A percentile compares a stretch with the other conserved stretches of the same genome.
Evolutionary conservation across 202 grass and related monocot species (phyloP).

Genomic region (Panicum hallii): DNA sequence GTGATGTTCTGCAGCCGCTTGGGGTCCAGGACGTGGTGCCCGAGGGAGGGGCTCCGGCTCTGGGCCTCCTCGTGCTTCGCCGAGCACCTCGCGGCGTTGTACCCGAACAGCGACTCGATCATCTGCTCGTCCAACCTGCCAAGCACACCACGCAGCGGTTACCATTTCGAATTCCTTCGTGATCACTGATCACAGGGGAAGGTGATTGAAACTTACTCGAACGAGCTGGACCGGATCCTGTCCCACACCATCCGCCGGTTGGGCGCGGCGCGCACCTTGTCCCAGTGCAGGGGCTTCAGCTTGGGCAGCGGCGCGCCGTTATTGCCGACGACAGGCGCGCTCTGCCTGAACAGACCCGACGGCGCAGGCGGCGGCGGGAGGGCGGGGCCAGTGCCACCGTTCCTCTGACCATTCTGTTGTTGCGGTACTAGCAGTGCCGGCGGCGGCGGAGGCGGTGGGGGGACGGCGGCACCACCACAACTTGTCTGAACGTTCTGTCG

Average conservation of each 20-base stretch:
- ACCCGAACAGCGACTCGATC: slow-evolving; percentile 96
- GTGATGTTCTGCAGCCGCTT: slow-evolving; percentile 93
- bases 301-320: slow-evolving; percentile 74
- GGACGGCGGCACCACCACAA: neutral
- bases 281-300: slow-evolving; percentile 98
- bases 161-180: neutral
- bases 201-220: slow-evolving; percentile 62
- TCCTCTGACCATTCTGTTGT: slow-evolving; percentile 35
- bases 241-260: slow-evolving; percentile 97
- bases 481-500: slow-evolving; percentile 6
- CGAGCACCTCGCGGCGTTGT: slow-evolving; percentile 64
- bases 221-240: slow-evolving; percentile 88
- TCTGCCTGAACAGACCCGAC: slow-evolving; percentile 46
- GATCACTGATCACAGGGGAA: neutral
- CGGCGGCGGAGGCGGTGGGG: slow-evolving; percentile 39
- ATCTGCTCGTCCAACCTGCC: slow-evolving; percentile 83
- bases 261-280: slow-evolving; percentile 90
- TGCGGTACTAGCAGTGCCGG: slow-evolving; percentile 34
- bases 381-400: neutral
- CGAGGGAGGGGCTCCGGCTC: slow-evolving; percentile 79
- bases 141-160: neutral
- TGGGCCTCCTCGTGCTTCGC: slow-evolving; percentile 68
- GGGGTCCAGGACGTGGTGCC: slow-evolving; percentile 79
- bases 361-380: slow-evolving; percentile 46
- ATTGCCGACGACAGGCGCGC: slow-evolving; percentile 29